Percentiles rank a stretch among this genome's conserved stretches.
Evolutionary conservation across 305 asterid species (phyloP).

Genomic region (Fraxinus baroniana): DNA sequence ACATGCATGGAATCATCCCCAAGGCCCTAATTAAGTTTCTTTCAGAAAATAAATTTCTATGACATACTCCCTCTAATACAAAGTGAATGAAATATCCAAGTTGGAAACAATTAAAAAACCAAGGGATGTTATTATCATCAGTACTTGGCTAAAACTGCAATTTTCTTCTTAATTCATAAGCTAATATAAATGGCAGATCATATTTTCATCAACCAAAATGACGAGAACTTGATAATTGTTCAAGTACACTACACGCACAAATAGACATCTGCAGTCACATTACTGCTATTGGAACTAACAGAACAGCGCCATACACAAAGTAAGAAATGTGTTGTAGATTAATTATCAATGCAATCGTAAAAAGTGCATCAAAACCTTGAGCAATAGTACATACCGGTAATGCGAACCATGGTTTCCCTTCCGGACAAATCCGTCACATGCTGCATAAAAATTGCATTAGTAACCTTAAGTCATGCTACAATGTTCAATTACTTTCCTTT

Average conservation of each 20-base stretch:
- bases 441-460: constrained; percentile 18
- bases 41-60: neutral
- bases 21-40: neutral
- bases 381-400: constrained; percentile 24
- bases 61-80: neutral
- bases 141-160: neutral
- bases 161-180: neutral
- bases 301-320: neutral
- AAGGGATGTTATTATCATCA: neutral
- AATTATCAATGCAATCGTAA: neutral
- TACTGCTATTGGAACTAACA: neutral
- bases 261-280: neutral
- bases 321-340: neutral
- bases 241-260: neutral
- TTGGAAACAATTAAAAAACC: neutral
- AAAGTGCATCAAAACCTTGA: neutral
- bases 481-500: neutral
- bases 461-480: neutral
- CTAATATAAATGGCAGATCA: neutral
- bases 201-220: neutral
- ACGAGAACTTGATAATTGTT: neutral
- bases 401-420: constrained; percentile 32
- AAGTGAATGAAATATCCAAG: neutral
- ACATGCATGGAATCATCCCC: neutral
- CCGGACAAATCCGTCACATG: constrained; percentile 38